A percentile compares a stretch with the other conserved stretches of the same genome.
phyloP scores from a whole-genome alignment of 257 asterid genomes.

The Petunia secreta region DNA sequence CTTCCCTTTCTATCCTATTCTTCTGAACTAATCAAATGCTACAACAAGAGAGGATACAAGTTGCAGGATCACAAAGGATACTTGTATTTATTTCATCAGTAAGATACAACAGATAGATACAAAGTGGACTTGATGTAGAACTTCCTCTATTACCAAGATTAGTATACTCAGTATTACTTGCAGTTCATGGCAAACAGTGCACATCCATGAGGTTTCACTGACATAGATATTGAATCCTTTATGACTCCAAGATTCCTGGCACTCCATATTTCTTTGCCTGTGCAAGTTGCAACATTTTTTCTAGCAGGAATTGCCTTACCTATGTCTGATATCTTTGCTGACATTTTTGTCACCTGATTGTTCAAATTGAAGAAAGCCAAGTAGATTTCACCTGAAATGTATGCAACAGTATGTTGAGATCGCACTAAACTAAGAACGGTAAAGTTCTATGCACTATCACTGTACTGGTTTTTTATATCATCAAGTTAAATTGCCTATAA shows the following conservation, averaged over 20 bases:
- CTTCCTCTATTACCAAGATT: neutral
- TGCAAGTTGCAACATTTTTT: conserved; percentile 37
- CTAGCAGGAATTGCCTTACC: conserved; percentile 51
- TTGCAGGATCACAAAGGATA: neutral
- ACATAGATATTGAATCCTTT: conserved; percentile 44
- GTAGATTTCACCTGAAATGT: conserved; percentile 66
- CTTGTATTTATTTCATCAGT: neutral
- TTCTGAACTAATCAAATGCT: too few species aligned
- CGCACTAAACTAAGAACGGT: neutral
- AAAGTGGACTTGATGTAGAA: neutral
- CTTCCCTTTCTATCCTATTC: too few species aligned
- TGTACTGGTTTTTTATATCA: neutral
- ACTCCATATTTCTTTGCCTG: conserved; percentile 75
- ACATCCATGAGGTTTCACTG: conserved; percentile 63
- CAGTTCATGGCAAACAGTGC: conserved; percentile 71
- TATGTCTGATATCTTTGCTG: conserved; percentile 55
- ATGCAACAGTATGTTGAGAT: neutral
- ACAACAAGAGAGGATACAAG: too few species aligned
- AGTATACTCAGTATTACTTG: conserved; percentile 30
- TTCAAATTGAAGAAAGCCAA: conserved; percentile 82
- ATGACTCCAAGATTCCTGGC: conserved; percentile 61
- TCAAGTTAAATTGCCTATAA: neutral
- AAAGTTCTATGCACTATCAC: neutral
- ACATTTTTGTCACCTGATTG: conserved; percentile 38
- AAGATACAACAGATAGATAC: conserved; percentile 3